Conservation (phyloP, 176 grass and related monocot genomes). For the Panicum miliaceum region DNA sequence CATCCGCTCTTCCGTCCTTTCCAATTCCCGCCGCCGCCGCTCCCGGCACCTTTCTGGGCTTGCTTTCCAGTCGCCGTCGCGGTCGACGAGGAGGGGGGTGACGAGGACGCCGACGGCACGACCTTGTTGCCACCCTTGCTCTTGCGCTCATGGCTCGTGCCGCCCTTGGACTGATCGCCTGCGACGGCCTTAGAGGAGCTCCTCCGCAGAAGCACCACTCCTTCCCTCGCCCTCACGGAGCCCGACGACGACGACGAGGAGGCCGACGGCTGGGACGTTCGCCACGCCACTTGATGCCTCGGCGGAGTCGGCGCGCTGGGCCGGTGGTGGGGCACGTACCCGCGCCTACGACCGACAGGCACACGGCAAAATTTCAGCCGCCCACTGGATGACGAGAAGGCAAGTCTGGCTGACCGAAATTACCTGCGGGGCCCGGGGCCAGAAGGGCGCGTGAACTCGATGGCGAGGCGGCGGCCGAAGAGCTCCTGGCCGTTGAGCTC, state of each 20-base stretch:
- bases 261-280: conserved; percentile 9
- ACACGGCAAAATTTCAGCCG: conserved; percentile 39
- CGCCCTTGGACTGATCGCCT: conserved; percentile 26
- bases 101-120: not conserved
- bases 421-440: conserved; percentile 54
- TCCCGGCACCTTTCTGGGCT: conserved; percentile 43
- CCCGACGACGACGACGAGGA: conserved; percentile 17
- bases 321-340: conserved; percentile 43
- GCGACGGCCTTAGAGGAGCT: not conserved
- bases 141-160: conserved; percentile 47
- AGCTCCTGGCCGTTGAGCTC: conserved; percentile 82
- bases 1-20: conserved; percentile 52
- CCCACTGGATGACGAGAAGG: not conserved
- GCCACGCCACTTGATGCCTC: conserved; percentile 58
- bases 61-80: conserved; percentile 45
- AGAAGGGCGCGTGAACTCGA: conserved; percentile 72
- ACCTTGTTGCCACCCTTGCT: conserved; percentile 29
- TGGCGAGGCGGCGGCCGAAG: conserved; percentile 65
- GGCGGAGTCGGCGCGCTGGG: conserved; percentile 57
- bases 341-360: conserved; percentile 50
- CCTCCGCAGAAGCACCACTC: conserved; percentile 58
- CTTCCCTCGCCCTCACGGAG: conserved; percentile 33
- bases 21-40: conserved; percentile 28
- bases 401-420: not conserved
- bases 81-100: conserved; percentile 16